These are phyloP conservation scores for Paecilomyces dactylethromorphus DNA, from an alignment of 2,329 filamentous ascomycete genomes.

Conservation along the genomic window DNA sequence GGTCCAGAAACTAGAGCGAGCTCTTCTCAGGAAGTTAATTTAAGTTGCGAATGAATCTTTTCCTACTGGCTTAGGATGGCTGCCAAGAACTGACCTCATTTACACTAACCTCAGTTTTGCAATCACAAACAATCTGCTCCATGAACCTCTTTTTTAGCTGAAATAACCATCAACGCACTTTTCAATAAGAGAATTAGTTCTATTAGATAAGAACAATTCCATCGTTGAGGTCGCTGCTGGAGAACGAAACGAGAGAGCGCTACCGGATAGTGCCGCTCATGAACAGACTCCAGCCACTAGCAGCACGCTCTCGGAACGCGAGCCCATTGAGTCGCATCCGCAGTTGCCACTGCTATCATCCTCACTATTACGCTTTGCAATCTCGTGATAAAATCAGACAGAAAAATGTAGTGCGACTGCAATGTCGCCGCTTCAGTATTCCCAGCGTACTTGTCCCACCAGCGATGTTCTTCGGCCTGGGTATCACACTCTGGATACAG, in stretches of 20 bases:
- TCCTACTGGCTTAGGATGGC: neutral
- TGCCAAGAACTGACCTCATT: neutral
- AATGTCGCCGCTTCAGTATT: neutral
- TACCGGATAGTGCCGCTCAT: neutral
- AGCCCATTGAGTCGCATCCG: neutral
- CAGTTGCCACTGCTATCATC: constrained; percentile 19
- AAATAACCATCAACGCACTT: neutral
- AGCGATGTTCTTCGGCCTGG: constrained; percentile 57
- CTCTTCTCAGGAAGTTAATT: too few species aligned
- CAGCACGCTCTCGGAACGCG: neutral
- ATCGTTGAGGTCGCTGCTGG: neutral
- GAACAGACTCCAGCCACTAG: neutral
- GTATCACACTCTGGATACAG: constrained; percentile 57
- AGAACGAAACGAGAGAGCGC: neutral
- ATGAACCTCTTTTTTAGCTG: neutral
- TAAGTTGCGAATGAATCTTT: too few species aligned
- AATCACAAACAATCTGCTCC: neutral
- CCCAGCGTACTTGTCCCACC: constrained; percentile 52
- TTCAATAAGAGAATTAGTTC: neutral
- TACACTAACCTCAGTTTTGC: neutral
- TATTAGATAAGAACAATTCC: neutral
- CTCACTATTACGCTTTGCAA: constrained; percentile 24
- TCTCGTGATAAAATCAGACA: neutral
- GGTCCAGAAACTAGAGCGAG: too few species aligned
- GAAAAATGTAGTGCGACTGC: neutral